Percentiles rank a stretch among this genome's conserved stretches.
phyloP scores from a whole-genome alignment of 2,329 filamentous ascomycete genomes.

The Xylariaceae sp. region DNA sequence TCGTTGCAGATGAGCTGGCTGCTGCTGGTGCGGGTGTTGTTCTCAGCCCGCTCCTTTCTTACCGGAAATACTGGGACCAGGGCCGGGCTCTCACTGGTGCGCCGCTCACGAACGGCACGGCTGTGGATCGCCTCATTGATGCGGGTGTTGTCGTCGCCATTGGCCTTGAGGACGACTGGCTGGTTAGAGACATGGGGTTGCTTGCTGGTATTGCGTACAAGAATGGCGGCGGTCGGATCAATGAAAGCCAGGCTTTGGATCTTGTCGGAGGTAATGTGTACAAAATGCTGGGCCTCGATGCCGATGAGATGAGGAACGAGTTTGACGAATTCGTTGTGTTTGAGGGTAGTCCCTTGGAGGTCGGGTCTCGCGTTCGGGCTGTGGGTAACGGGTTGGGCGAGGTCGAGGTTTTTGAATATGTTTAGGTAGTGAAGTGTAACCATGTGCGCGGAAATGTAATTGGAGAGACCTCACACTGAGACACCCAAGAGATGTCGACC shows the following conservation, averaged over 20 bases:
- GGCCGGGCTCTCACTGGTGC: constrained; percentile 59
- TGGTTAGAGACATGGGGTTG: constrained; percentile 56
- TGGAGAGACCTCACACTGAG: too few species aligned
- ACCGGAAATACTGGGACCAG: constrained; percentile 55
- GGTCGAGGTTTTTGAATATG: constrained; percentile 36
- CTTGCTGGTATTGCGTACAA: constrained; percentile 56
- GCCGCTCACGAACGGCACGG: constrained; percentile 62
- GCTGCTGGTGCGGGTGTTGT: constrained; percentile 55
- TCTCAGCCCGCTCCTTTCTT: constrained; percentile 55
- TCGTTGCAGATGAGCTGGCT: constrained; percentile 56
- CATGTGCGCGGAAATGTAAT: too few species aligned
- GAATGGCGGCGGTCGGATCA: constrained; percentile 54
- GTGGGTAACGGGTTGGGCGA: constrained; percentile 43
- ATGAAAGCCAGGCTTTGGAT: constrained; percentile 51
- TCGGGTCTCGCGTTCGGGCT: constrained; percentile 52
- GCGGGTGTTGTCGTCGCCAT: constrained; percentile 58
- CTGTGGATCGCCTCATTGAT: constrained; percentile 52
- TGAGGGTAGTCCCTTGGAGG: constrained; percentile 60
- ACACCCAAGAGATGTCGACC: too few species aligned
- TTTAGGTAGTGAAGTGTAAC: not conserved
- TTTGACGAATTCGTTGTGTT: constrained; percentile 55
- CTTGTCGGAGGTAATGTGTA: constrained; percentile 56
- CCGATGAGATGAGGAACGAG: constrained; percentile 23
- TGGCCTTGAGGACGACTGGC: constrained; percentile 59
- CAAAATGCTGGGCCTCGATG: constrained; percentile 50